Evolutionary conservation across 2,329 filamentous ascomycete species (phyloP).

Genomic region (Aspergillus quadrilineatus): DNA sequence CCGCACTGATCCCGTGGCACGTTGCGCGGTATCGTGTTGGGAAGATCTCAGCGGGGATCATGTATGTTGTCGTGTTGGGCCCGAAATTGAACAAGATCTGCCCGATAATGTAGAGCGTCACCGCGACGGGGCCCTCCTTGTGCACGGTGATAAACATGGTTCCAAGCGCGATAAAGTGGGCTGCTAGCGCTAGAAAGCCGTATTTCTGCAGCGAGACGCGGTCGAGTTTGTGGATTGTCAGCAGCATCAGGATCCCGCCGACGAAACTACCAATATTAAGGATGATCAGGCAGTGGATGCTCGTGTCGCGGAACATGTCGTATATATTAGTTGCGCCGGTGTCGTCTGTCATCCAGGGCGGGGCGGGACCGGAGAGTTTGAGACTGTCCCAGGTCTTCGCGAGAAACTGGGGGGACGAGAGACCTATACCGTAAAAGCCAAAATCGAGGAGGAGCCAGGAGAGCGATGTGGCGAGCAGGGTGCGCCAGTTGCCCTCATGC

Average conservation of each 20-base stretch:
- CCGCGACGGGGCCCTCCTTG: conserved; percentile 35
- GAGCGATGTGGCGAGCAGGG: conserved; percentile 47
- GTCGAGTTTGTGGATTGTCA: conserved; percentile 41
- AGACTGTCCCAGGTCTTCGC: conserved; percentile 43
- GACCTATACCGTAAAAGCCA: conserved; percentile 58
- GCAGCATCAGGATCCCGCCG: conserved; percentile 43
- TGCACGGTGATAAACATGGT: conserved; percentile 43
- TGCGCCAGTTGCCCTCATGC: conserved; percentile 45
- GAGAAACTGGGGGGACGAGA: conserved; percentile 45
- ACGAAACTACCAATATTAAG: conserved; percentile 45
- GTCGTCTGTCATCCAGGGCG: conserved; percentile 39
- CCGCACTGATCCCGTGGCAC: conserved; percentile 56
- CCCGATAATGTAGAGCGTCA: conserved; percentile 46
- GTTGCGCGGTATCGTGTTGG: conserved; percentile 56
- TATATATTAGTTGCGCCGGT: conserved; percentile 44
- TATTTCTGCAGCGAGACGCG: conserved; percentile 46
- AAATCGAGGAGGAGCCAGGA: conserved; percentile 59
- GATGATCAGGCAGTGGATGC: conserved; percentile 41
- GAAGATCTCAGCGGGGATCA: conserved; percentile 58
- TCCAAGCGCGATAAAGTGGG: conserved; percentile 45
- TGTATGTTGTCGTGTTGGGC: conserved; percentile 44
- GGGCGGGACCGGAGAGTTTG: conserved; percentile 27
- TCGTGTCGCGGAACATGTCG: conserved; percentile 40
- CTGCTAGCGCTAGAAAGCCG: conserved; percentile 44
- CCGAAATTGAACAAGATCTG: conserved; percentile 52